A percentile compares a stretch with the other conserved stretches of the same genome.
Conservation (phyloP, 768 basidiomycete species). For the Saitozyma sp. region DNA sequence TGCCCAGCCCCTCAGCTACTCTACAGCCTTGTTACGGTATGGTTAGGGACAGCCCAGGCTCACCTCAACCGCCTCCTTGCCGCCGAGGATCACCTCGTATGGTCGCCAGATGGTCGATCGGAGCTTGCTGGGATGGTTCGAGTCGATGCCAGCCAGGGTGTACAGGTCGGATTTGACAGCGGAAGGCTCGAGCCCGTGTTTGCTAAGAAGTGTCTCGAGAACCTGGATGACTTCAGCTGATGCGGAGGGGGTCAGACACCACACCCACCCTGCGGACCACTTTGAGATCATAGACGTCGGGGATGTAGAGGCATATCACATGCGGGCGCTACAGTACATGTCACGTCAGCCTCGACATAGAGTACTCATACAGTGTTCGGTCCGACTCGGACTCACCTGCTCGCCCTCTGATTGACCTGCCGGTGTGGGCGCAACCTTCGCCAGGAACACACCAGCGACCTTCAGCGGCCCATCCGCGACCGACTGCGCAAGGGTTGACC, state of each 20-base stretch:
- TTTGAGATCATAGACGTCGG: slow-evolving; percentile 17
- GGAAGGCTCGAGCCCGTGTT: slow-evolving; percentile 25
- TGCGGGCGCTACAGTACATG: slow-evolving; percentile 12
- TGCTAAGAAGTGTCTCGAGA: slow-evolving; percentile 20
- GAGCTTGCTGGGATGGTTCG: slow-evolving; percentile 27
- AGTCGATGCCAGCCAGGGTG: slow-evolving; percentile 34
- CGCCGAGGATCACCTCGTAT: slow-evolving; percentile 20
- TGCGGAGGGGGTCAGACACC: background rate
- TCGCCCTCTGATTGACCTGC: background rate
- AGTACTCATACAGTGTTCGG: background rate
- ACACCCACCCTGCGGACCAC: slow-evolving; percentile 17
- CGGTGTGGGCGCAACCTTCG: slow-evolving; percentile 25
- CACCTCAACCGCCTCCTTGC: slow-evolving; percentile 19
- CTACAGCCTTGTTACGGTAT: too few species aligned
- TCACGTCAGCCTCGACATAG: background rate
- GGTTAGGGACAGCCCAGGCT: background rate
- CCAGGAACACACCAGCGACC: slow-evolving; percentile 20
- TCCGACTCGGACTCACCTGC: slow-evolving; percentile 3
- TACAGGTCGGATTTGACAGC: slow-evolving; percentile 34
- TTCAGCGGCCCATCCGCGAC: slow-evolving; percentile 27
- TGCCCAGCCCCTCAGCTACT: too few species aligned
- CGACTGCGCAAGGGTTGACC: slow-evolving; percentile 21
- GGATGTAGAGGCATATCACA: slow-evolving; percentile 27
- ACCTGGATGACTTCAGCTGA: slow-evolving; percentile 12
- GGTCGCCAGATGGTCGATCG: slow-evolving; percentile 29